Base-by-base conservation (phyloP, 2,329 filamentous ascomycete species). In the Penicillium sp. region DNA sequence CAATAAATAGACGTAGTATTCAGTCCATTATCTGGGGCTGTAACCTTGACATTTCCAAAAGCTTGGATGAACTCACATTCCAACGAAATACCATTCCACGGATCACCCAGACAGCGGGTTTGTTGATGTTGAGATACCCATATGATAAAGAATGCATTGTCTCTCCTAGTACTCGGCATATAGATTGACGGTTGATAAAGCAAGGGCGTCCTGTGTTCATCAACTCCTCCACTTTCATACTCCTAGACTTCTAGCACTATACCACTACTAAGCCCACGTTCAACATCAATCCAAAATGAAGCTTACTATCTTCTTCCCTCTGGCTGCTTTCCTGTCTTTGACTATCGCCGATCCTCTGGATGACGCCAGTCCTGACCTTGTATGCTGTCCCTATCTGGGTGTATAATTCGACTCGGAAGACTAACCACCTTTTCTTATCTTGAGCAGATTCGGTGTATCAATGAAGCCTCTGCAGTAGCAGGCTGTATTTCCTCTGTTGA, bases 301-400 rank as follows among this genome's bases (percentile, higher is more conserved):
- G 55, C 57, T 62, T 37, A 60, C 60, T 3, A 58, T 58, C 44
- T 58, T 61, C 51, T 42, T 57, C 12, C 60, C 60, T 2, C 49
- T 62, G 31, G 49, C 60, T n/a, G 52, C 59, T 16, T 59, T 62
- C 50, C 37, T 62, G n/a, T 56, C 59, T 32, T 53, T 51, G 39
- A 47, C 55, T 6, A 48, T 49, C 15, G 60, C 60, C 38, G 59
- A 52, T 18, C 3, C 31, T 27, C 13, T 10, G 8, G 37, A 41
- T 9, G 35, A 57, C 16, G n/a, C 52, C 31, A 62, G 60, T 54
- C 44, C 27, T 2, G 61, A 52, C 38, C 46, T 61, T 41, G 60
- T 62, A 47, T 32, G 42, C n/a, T 31, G 12, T 15, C 34, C 45
- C 21, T 25, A n/a, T n/a, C 13, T 29, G 4, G 16, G 6, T 29